Conservation (phyloP, 129 eudicot species). For the Saussurea involucrata region DNA sequence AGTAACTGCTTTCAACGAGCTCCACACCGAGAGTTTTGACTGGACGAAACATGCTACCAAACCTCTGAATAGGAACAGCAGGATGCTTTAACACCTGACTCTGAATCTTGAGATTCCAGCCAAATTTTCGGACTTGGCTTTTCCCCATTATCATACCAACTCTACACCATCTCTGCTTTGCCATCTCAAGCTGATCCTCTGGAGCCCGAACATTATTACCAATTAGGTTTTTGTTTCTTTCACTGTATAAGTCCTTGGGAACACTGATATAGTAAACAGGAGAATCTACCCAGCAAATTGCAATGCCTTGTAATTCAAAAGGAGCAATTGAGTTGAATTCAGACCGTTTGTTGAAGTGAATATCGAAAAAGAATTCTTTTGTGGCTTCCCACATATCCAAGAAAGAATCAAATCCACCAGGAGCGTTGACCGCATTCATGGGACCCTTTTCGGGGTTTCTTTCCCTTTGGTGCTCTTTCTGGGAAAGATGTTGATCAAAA, state of each 20-base stretch:
- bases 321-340: slow-evolving; percentile 54
- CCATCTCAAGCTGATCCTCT: slow-evolving; percentile 41
- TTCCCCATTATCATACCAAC: slow-evolving; percentile 59
- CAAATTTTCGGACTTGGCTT: slow-evolving; percentile 53
- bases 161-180: slow-evolving; percentile 66
- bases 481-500: slow-evolving; percentile 14
- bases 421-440: slow-evolving; percentile 46
- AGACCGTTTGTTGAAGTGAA: slow-evolving; percentile 72
- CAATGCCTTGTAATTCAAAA: slow-evolving; percentile 79
- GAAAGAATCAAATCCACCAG: slow-evolving; percentile 77
- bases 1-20: slow-evolving; percentile 57
- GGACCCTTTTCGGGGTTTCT: slow-evolving; percentile 63
- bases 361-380: slow-evolving; percentile 65
- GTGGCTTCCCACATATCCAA: slow-evolving; percentile 70
- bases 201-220: slow-evolving; percentile 19
- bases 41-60: slow-evolving; percentile 41
- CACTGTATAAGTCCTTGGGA: slow-evolving; percentile 63
- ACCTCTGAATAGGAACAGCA: slow-evolving; percentile 64
- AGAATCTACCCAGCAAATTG: slow-evolving; percentile 90
- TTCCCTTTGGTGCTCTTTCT: slow-evolving; percentile 36
- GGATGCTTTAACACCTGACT: slow-evolving; percentile 80
- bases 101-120: slow-evolving; percentile 89
- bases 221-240: slow-evolving; percentile 21
- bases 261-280: slow-evolving; percentile 77
- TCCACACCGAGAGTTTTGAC: slow-evolving; percentile 52